Evolutionary conservation across 225 moss, liverwort and hornwort species (phyloP).

Genomic region (Anthoceros angustus): DNA sequence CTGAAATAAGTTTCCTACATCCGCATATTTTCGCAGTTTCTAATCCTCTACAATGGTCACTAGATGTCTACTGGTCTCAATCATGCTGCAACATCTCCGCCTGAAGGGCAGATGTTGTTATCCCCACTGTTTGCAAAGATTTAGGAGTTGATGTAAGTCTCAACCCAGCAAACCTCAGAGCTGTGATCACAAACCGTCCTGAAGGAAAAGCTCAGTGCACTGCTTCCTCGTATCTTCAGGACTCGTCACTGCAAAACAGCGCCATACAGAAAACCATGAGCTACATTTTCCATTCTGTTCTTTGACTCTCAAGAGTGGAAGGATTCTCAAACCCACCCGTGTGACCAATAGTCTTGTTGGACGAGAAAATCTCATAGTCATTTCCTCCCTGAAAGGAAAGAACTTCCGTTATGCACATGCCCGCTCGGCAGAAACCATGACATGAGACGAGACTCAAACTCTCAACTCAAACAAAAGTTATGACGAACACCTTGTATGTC

Average conservation of each 20-base stretch:
- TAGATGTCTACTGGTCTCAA: too few species aligned
- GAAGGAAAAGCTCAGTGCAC: constrained; percentile 47
- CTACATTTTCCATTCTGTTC: neutral
- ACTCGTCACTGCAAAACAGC: constrained; percentile 46
- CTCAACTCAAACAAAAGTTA: neutral
- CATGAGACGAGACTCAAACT: neutral
- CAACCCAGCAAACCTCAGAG: neutral
- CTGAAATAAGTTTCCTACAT: too few species aligned
- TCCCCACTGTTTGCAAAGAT: too few species aligned
- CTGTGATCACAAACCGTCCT: neutral
- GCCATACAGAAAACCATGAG: neutral
- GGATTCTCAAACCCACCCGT: constrained; percentile 20
- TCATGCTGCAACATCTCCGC: too few species aligned
- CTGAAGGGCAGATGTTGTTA: too few species aligned
- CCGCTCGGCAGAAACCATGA: neutral
- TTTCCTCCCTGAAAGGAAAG: constrained; percentile 50
- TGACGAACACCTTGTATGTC: constrained; percentile 27
- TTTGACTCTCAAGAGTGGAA: neutral
- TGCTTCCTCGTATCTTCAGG: constrained; percentile 60
- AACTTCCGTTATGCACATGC: neutral
- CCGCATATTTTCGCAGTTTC: too few species aligned
- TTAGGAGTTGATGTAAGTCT: too few species aligned
- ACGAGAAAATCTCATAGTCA: constrained; percentile 61
- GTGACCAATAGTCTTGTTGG: constrained; percentile 64
- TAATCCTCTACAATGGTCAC: too few species aligned